Evolutionary conservation across 73 alveolate genomes (phyloP), one percentile per base, ranked within the genome.

Genomic region (Durusdinium trenchii): DNA sequence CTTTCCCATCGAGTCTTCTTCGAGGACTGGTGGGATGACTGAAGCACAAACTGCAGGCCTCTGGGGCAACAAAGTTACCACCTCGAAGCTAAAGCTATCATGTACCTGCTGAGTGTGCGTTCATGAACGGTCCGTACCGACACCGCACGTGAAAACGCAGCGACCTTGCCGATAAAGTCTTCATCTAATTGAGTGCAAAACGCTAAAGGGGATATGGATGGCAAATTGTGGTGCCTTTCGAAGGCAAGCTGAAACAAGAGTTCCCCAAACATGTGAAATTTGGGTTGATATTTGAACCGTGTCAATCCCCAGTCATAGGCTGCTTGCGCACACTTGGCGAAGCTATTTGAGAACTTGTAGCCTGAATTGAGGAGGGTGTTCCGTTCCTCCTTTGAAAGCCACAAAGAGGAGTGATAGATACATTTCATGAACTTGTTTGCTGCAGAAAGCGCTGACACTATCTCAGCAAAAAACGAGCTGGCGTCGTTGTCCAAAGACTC

Each of bases 201-300:
- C 3, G 64, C 45, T 12, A 86, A 6, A 3, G 95, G 95, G 30
- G 54, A 57, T 38, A 38, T 1, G 9, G 62, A 38, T 32, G 83
- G 83, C 2, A 86, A 83, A 30, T 28, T n/a, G 18, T 16, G 1
- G 32, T 10, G 0, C 91, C 10, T 81, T 32, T 81, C 91, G 18
- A 0, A 6, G 3, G 18, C 35, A 6, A 81, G 46, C 4, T 7
- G 35, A 35, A 6, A 81, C 12, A 47, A 47, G 35, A 81, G 6
- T 36, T 89, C 96, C 4, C 71, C 96, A 26, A 43, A 61, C n/a
- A 9, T 9, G n/a, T 89, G 96, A 50, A 45, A 64, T 12, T 89
- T 89, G 4, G 96, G 96, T 50, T 36, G 57, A 48, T 32, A 45
- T 43, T 89, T 89, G 51, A 46, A 89, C 69, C 95, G 26, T 30